Percentiles rank a stretch among this genome's conserved stretches.
phyloP scores from a whole-genome alignment of 2,329 filamentous ascomycete genomes.

The Verticillium klebahnii region DNA sequence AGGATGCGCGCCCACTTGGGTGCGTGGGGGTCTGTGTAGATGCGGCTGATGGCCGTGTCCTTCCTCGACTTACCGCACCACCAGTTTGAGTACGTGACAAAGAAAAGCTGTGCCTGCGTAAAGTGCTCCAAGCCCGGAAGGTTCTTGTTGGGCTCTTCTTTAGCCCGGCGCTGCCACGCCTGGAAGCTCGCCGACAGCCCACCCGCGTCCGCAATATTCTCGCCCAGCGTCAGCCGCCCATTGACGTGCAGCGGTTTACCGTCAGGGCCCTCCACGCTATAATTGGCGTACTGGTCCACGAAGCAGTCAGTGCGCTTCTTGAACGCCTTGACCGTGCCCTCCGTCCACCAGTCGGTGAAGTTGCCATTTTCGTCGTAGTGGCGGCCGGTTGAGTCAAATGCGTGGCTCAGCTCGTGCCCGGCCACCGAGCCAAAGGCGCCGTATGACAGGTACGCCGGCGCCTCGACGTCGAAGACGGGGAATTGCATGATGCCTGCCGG shows the following conservation, averaged over 20 bases:
- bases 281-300: constrained; percentile 61
- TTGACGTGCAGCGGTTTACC: constrained; percentile 57
- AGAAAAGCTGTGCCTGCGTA: constrained; percentile 66
- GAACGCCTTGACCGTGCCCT: constrained; percentile 54
- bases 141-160: constrained; percentile 42
- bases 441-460: constrained; percentile 63
- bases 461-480: constrained; percentile 57
- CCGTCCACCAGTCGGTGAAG: constrained; percentile 63
- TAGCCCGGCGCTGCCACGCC: constrained; percentile 59
- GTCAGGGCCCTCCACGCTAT: constrained; percentile 51
- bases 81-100: constrained; percentile 58
- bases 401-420: constrained; percentile 67
- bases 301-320: constrained; percentile 59
- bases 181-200: constrained; percentile 59
- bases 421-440: constrained; percentile 64
- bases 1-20: constrained; percentile 57
- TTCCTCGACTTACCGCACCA: constrained; percentile 64
- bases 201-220: constrained; percentile 69
- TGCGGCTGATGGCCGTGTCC: constrained; percentile 49
- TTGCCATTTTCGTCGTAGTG: constrained; percentile 62
- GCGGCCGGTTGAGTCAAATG: constrained; percentile 62
- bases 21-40: constrained; percentile 62
- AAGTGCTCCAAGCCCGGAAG: constrained; percentile 60
- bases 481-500: constrained; percentile 67
- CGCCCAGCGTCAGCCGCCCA: constrained; percentile 58